Evolutionary conservation across 139 green algal genomes (phyloP), one percentile per base, ranked within the genome.

Genomic region (Chlamydomonas asymmetrica): DNA sequence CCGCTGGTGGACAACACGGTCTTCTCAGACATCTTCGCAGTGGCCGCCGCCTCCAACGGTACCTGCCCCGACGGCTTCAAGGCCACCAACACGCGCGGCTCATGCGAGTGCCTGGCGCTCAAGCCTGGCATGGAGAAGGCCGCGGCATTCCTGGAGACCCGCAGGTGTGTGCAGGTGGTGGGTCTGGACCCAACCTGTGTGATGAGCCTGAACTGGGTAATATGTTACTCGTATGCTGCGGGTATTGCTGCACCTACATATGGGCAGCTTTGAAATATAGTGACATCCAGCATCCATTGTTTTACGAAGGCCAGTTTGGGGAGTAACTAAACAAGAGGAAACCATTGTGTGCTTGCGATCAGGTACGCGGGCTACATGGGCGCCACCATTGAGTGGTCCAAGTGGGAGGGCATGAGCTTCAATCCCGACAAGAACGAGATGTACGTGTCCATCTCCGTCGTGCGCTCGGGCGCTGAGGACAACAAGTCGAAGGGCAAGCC

Each of bases 331-430:
- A n/a, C n/a, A n/a, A n/a, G n/a, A n/a, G n/a, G n/a, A n/a, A n/a
- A n/a, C n/a, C n/a, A n/a, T n/a, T n/a, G n/a, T n/a, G n/a, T 38
- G 1, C 40, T n/a, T 2, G 10, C 39, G 23, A 16, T 10, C 35
- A 74, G 67, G 23, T 89, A 84, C 23, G 68, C 64, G 4, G 76
- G 38, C 57, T 49, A 70, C 31, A 39, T 83, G 37, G 87, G 87
- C 16, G 86, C 64, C 68, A 91, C 88, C 74, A 85, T 66, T 27
- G 88, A 92, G 81, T 84, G 75, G 35, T 75, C 73, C 52, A 92
- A 92, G 85, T 88, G 74, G 73, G 87, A 92, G 84, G 87, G 87
- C 73, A 66, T 90, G 39, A 78, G 79, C 18, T 76, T 65, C 38
- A 63, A 80, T 64, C 23, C 70, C 18, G 48, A 35, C 3, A 68